phyloP scores from a whole-genome alignment of 129 eudicot species.

The Pseudognaphalium luteoalbum region DNA sequence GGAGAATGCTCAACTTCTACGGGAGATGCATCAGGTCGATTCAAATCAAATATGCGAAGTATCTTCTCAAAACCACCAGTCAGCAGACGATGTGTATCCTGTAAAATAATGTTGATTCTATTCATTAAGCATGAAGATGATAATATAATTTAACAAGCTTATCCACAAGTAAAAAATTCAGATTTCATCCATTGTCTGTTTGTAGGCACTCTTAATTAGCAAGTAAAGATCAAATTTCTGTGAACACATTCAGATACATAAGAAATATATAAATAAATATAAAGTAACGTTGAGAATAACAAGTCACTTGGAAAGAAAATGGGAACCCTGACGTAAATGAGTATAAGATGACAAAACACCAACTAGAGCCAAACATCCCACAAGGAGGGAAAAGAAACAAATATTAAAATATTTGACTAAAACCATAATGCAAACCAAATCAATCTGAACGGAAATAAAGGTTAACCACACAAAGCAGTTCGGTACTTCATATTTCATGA shows the following conservation, averaged over 20 bases:
- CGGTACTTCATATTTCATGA: not conserved
- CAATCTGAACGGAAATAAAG: not conserved
- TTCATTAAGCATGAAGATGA: not conserved
- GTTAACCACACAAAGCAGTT: not conserved
- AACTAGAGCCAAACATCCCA: not conserved
- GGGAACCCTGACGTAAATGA: not conserved
- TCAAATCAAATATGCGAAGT: slow-evolving; percentile 65
- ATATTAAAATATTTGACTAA: too few species aligned
- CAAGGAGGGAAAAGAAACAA: not conserved
- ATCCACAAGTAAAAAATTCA: not conserved
- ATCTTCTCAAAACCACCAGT: slow-evolving; percentile 78
- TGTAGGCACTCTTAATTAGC: not conserved
- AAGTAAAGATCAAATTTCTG: not conserved
- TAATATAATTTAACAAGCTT: not conserved
- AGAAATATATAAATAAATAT: not conserved
- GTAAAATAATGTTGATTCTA: slow-evolving; percentile 10
- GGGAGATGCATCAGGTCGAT: slow-evolving; percentile 70
- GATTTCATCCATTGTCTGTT: not conserved
- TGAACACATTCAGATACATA: not conserved
- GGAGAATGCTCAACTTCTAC: slow-evolving; percentile 70
- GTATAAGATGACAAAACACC: not conserved
- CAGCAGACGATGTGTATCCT: slow-evolving; percentile 57
- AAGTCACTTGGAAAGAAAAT: not conserved
- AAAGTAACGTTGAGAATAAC: not conserved
- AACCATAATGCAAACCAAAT: not conserved